Evolutionary conservation across 495 filamentous ascomycete species (phyloP), one percentile per base, ranked within the genome.

Genomic region (Neurospora intermedia): DNA sequence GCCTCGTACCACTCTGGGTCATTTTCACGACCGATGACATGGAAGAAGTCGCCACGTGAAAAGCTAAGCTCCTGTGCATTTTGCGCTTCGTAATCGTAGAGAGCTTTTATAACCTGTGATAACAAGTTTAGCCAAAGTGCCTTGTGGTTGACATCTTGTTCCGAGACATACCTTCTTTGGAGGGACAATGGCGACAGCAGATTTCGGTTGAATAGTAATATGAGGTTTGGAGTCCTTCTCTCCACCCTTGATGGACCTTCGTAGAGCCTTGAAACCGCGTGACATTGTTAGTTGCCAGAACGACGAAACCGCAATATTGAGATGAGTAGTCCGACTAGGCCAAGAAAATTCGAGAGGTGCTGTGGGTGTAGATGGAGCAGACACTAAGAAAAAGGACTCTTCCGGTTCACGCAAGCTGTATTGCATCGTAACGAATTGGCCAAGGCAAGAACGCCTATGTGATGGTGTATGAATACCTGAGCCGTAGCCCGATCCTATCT

Each of bases 1-100:
- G 96, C 96, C 84, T 98, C 96, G 86, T 98, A 99, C 96, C 96
- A 99, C 81, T 97, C 93, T 23, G 82, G 81, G 80, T 98, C 94
- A 85, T 98, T 90, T 84, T 98, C 96, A 78, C 95, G 91, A 78
- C 93, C 94, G 81, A 98, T 94, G 72, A 99, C 96, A 85, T 98
- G 95, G 82, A 99, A 97, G 83, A 98, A 99, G 80, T 99, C 96
- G 76, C 96, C 96, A 78, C 93, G 91, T 76, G 89, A 91, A 82
- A 99, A 99, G 75, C 90, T 90, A 76, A 99, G 86, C 84, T 98
- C 93, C 79, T 94, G 91, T 16, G 87, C 82, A 43, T 87, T 89
- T 78, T 90, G 86, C 69, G 93, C 92, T 75, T 90, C 84, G 83
- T 98, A 98, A 80, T 97, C 93, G 86, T 94, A 97, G 59, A 98